phyloP scores from a whole-genome alignment of 202 grass and related monocot genomes.

The Saccharum hybrid region DNA sequence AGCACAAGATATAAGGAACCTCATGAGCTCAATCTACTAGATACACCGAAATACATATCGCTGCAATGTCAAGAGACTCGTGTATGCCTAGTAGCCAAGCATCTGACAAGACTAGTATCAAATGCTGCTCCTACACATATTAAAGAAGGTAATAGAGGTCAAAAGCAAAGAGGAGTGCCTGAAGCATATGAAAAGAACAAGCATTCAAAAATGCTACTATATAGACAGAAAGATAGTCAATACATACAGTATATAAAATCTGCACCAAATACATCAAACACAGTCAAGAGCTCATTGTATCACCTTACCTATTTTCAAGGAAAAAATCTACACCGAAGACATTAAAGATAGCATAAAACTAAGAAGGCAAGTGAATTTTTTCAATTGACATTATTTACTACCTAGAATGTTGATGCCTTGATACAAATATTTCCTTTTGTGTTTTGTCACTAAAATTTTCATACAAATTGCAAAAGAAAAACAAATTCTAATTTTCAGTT shows the following conservation, averaged over 20 bases:
- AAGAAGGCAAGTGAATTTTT: constrained; percentile 19
- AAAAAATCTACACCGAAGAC: not conserved
- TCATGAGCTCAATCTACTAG: not conserved
- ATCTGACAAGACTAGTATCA: not conserved
- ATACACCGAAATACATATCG: not conserved
- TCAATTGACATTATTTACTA: not conserved
- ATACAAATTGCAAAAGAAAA: not conserved
- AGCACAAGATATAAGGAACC: not conserved
- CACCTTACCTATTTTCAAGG: not conserved
- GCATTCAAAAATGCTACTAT: not conserved
- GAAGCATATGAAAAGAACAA: not conserved
- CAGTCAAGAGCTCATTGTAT: not conserved
- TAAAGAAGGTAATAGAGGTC: constrained; percentile 12
- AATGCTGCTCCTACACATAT: not conserved
- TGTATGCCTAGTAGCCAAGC: not conserved
- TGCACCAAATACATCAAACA: not conserved
- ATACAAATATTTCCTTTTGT: not conserved
- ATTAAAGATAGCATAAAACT: not conserved
- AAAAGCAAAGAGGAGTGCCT: not conserved
- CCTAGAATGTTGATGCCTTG: not conserved
- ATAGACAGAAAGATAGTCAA: not conserved
- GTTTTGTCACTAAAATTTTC: not conserved
- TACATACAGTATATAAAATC: not conserved
- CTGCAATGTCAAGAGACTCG: not conserved
- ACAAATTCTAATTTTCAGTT: not conserved